Percentiles rank a stretch among this genome's conserved stretches.
These are phyloP conservation scores for Kazachstania africana DNA, from an alignment of 805 yeast species.

Conservation along the genomic window DNA sequence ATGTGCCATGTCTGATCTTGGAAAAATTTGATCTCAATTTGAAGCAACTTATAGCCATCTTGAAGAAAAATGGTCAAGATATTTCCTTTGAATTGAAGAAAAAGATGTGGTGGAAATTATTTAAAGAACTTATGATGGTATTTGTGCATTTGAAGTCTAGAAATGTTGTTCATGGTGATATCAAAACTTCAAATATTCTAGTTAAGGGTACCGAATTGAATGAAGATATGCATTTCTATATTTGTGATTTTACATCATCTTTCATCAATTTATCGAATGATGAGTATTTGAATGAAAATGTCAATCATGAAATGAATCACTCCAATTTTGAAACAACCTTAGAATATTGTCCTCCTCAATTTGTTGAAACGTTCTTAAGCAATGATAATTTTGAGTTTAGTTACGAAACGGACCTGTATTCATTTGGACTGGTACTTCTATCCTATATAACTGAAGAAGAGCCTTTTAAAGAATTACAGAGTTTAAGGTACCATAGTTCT, in stretches of 20 bases:
- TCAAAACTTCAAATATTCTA: constrained; percentile 14
- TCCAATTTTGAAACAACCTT: too few species aligned
- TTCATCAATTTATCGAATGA: constrained; percentile 4
- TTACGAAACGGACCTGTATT: too few species aligned
- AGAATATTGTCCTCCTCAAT: too few species aligned
- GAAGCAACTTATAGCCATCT: constrained; percentile 5
- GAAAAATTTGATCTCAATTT: constrained; percentile 6
- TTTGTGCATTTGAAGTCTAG: constrained; percentile 4
- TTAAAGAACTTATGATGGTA: constrained; percentile 4
- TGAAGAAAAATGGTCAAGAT: background rate
- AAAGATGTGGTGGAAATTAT: constrained; percentile 8
- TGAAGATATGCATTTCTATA: constrained; percentile 4
- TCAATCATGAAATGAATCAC: too few species aligned
- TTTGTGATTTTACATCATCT: constrained; percentile 15
- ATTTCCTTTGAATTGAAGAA: constrained; percentile 1
- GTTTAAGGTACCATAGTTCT: too few species aligned
- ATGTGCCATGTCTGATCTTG: too few species aligned
- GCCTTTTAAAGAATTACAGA: too few species aligned
- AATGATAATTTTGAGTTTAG: too few species aligned
- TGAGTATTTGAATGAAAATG: too few species aligned
- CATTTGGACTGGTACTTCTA: too few species aligned
- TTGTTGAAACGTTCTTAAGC: too few species aligned
- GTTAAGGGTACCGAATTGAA: background rate
- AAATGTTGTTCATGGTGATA: constrained; percentile 12
- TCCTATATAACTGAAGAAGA: too few species aligned